Evolutionary conservation across 2,329 filamentous ascomycete genomes (phyloP).

Genomic region (Fusarium nelsonii): DNA sequence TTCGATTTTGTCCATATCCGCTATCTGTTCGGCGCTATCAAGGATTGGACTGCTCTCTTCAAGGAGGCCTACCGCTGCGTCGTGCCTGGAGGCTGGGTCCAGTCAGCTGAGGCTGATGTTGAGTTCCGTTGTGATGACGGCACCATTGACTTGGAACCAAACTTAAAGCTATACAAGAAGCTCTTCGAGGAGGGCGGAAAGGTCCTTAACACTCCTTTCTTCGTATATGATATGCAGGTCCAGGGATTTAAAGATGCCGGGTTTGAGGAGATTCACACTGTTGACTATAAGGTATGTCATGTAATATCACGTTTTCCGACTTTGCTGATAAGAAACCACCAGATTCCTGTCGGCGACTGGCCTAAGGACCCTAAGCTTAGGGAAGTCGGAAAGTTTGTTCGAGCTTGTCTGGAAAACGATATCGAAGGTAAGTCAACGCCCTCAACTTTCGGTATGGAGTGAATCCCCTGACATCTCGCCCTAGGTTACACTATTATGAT

Average conservation of each 20-base stretch:
- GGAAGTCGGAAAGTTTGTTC: slow-evolving; percentile 21
- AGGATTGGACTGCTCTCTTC: slow-evolving; percentile 19
- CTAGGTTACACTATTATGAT: slow-evolving; percentile 16
- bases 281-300: slow-evolving; percentile 1
- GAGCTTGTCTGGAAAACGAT: slow-evolving; percentile 39
- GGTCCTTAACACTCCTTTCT: neutral
- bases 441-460: accelerated
- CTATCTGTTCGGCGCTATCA: slow-evolving; percentile 22
- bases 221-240: slow-evolving; percentile 11
- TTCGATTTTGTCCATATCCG: slow-evolving; percentile 33
- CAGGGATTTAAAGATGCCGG: slow-evolving; percentile 1
- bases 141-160: neutral
- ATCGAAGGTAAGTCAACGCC: slow-evolving; percentile 18
- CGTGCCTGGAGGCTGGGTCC: slow-evolving; percentile 22
- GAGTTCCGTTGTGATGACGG: slow-evolving; percentile 28
- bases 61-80: slow-evolving; percentile 25
- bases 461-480: neutral
- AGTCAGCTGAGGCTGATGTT: slow-evolving; percentile 25
- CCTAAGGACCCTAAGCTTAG: slow-evolving; percentile 20
- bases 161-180: neutral
- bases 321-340: accelerated
- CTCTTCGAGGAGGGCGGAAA: slow-evolving; percentile 1
- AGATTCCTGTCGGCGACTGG: slow-evolving; percentile 32
- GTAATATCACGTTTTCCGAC: accelerated
- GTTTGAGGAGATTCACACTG: neutral